Conservation (phyloP, 768 basidiomycete species). For the Coprinopsis cinerea region DNA sequence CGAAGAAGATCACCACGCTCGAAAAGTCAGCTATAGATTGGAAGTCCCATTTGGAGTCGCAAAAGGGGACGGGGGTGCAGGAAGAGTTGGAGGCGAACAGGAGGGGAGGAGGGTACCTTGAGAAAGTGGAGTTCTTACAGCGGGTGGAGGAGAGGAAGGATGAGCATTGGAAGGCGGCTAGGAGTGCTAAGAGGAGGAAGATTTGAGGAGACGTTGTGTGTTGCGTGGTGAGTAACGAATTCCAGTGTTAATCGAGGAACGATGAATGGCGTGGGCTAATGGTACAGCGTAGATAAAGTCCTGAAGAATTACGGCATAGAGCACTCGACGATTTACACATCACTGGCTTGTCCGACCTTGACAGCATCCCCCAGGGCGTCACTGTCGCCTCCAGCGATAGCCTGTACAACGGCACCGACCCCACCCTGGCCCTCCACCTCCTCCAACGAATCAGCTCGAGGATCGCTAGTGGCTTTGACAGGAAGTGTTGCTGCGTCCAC, state of each 20-base stretch:
- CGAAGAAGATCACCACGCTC: conserved; percentile 76
- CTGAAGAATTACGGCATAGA: no score
- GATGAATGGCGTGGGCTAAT: no score
- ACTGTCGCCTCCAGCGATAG: background rate
- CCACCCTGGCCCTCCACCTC: background rate
- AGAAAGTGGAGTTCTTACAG: conserved; percentile 78
- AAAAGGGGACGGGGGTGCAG: conserved; percentile 36
- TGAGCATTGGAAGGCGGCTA: background rate
- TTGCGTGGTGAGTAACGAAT: no score
- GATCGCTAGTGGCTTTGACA: background rate
- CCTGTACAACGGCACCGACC: conserved; percentile 4
- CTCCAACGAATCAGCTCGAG: background rate
- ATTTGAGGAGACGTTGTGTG: no score
- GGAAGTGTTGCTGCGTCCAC: background rate
- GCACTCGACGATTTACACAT: conserved; percentile 5
- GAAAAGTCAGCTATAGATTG: conserved; percentile 89
- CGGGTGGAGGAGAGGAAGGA: conserved; percentile 71
- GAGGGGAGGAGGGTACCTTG: conserved; percentile 73
- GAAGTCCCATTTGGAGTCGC: conserved; percentile 54
- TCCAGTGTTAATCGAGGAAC: background rate
- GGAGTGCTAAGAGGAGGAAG: conserved; percentile 1
- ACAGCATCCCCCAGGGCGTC: conserved; percentile 4
- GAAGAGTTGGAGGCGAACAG: conserved; percentile 74
- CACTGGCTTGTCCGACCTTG: conserved; percentile 6
- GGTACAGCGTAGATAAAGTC: no score